Conservation (phyloP, 495 filamentous ascomycete species). For the Annulohypoxylon stygium region DNA sequence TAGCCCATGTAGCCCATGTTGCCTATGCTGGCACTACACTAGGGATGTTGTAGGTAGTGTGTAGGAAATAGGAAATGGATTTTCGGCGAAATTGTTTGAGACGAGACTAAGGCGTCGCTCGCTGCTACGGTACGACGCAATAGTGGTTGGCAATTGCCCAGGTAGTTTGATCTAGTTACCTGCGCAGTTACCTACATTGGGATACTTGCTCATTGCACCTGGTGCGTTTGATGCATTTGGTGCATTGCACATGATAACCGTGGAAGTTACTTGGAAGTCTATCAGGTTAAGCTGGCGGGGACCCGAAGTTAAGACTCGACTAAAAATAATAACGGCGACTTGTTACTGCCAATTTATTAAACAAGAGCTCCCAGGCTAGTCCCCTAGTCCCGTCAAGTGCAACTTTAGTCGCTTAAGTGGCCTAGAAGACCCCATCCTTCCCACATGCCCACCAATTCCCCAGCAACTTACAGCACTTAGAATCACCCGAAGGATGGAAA, state of each 20-base stretch:
- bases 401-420: background rate
- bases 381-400: constrained; percentile 1
- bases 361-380: background rate
- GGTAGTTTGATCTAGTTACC: no score
- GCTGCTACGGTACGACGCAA: constrained; percentile 6
- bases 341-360: constrained; percentile 3
- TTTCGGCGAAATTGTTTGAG: constrained; percentile 8
- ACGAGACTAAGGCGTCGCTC: constrained; percentile 4
- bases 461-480: constrained; percentile 15
- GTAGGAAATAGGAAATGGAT: background rate
- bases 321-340: constrained; percentile 9
- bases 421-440: constrained; percentile 4
- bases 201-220: background rate
- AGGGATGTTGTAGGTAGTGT: background rate
- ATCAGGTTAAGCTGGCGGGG: constrained; percentile 11
- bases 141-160: background rate
- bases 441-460: constrained; percentile 13
- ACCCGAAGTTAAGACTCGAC: constrained; percentile 2
- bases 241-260: background rate
- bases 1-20: background rate
- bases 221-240: background rate
- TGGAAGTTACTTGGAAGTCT: background rate
- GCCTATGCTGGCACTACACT: background rate
- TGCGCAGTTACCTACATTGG: background rate
- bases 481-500: constrained; percentile 35